A percentile compares a stretch with the other conserved stretches of the same genome.
Conservation (phyloP, 352 stramenopile genomes). For the Globisporangium polare region DNA sequence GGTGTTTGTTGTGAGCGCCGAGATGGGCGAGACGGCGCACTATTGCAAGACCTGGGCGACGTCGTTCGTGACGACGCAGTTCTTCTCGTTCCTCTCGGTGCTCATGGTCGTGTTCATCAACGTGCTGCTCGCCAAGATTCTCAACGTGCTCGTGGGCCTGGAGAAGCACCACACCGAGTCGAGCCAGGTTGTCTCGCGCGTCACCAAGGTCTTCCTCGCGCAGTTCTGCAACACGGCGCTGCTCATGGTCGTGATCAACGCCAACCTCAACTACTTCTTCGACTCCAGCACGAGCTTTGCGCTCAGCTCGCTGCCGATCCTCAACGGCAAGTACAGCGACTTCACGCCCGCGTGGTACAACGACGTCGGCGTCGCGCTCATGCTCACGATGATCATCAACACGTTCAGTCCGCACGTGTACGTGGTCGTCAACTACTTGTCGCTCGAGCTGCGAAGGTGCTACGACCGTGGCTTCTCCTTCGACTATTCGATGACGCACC, state of each 20-base stretch:
- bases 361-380: conserved; percentile 73
- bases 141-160: conserved; percentile 64
- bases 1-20: conserved; percentile 36
- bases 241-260: conserved; percentile 76
- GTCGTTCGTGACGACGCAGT: conserved; percentile 62
- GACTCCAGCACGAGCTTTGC: conserved; percentile 23
- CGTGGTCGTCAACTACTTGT: conserved; percentile 52
- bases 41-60: conserved; percentile 74
- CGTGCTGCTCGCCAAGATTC: conserved; percentile 52
- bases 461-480: conserved; percentile 61
- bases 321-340: conserved; percentile 75
- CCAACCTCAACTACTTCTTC: conserved; percentile 70
- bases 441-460: conserved; percentile 46
- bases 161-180: conserved; percentile 82
- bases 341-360: conserved; percentile 77
- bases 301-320: conserved; percentile 36
- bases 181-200: conserved; percentile 59
- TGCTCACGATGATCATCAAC: conserved; percentile 85
- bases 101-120: conserved; percentile 75
- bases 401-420: conserved; percentile 65
- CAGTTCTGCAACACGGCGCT: conserved; percentile 84
- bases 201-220: conserved; percentile 75
- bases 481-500: conserved; percentile 57
- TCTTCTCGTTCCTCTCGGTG: conserved; percentile 57
- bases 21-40: conserved; percentile 26